phyloP scores from a whole-genome alignment of 2,329 filamentous ascomycete species.

The Ophiostoma tasmaniense region DNA sequence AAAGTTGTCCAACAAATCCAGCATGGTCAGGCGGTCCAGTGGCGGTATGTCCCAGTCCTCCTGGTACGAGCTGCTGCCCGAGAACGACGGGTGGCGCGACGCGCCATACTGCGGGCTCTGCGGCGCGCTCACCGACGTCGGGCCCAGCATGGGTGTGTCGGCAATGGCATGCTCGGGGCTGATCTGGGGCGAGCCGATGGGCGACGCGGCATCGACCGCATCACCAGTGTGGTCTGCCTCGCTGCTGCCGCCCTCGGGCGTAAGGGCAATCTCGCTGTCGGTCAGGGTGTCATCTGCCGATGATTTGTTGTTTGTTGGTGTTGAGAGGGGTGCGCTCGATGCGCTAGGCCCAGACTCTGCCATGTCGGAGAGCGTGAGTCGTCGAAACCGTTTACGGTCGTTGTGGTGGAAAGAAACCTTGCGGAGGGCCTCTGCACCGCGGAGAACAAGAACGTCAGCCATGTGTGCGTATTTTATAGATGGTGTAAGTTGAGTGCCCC shows the following conservation, averaged over 20 bases:
- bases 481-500: not conserved
- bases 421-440: constrained; percentile 33
- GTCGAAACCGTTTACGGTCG: constrained; percentile 30
- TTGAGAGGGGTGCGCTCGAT: not conserved
- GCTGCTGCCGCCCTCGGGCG: constrained; percentile 33
- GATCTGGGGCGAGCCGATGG: constrained; percentile 35
- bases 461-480: not conserved
- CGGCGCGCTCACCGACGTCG: constrained; percentile 24
- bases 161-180: constrained; percentile 35
- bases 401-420: constrained; percentile 34
- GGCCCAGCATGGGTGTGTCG: constrained; percentile 45
- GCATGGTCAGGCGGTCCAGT: constrained; percentile 78
- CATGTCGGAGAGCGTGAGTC: constrained; percentile 36
- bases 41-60: constrained; percentile 88
- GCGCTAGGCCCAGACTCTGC: constrained; percentile 28
- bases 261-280: constrained; percentile 37
- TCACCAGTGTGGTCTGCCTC: not conserved
- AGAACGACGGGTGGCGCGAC: constrained; percentile 73
- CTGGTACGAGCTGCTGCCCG: constrained; percentile 75
- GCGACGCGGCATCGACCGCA: not conserved
- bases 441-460: constrained; percentile 28
- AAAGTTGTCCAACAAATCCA: constrained; percentile 91
- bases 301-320: constrained; percentile 19
- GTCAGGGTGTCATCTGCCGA: constrained; percentile 31
- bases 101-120: constrained; percentile 27